Conservation (phyloP, 2,329 filamentous ascomycete genomes). For the Acephala macrosclerotiorum region DNA sequence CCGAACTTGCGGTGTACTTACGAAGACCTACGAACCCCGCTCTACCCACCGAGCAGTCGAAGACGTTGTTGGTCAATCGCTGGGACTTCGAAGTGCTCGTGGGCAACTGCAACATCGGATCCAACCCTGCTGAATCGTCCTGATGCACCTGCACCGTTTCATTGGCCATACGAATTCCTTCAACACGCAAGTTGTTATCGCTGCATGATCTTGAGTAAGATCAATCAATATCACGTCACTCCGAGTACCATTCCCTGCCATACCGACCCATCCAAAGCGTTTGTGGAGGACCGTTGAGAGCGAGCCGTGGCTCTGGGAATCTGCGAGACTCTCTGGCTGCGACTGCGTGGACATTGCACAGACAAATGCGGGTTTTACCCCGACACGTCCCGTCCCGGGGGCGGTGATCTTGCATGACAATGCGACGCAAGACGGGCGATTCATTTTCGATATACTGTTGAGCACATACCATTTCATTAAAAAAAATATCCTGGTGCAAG, state of each 20-base stretch:
- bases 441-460: background rate
- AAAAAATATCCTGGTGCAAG: background rate
- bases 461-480: background rate
- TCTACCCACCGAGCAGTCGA: background rate
- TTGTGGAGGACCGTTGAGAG: background rate
- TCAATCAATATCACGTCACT: background rate
- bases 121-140: background rate
- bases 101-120: background rate
- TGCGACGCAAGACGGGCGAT: background rate
- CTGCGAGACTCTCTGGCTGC: background rate
- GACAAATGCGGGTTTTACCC: constrained; percentile 2
- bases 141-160: background rate
- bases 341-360: background rate
- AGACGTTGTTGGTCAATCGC: background rate
- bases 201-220: background rate
- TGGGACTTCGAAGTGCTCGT: background rate
- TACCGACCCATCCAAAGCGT: background rate
- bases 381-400: constrained; percentile 6
- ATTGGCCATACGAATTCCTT: background rate
- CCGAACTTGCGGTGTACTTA: background rate
- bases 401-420: background rate
- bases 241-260: background rate
- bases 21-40: background rate
- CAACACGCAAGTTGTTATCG: background rate
- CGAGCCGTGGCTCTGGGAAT: constrained; percentile 1